Evolutionary conservation across 2,329 filamentous ascomycete genomes (phyloP), one percentile per base, ranked within the genome.

Genomic region (Pseudopyricularia cyperi): DNA sequence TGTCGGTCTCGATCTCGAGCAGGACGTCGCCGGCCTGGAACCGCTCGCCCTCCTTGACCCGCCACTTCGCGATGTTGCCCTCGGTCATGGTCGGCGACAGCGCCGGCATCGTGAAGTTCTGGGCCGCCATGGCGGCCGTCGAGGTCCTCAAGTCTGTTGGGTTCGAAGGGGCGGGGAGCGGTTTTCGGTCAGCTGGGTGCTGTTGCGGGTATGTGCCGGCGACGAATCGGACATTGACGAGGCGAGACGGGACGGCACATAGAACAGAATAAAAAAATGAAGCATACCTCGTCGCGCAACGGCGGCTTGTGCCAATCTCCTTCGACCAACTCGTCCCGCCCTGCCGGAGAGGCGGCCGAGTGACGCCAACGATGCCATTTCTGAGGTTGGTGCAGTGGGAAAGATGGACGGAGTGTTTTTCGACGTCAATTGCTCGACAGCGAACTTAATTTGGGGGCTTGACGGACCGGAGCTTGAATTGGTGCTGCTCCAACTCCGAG

Each of bases 81-180:
- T 95, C 89, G 56, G 88, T 95, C 89, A 95, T 95, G 53, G 89
- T 95, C 52, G 89, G 89, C 56, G 88, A 94, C 57, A 95, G 77
- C 39, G 89, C 89, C 26, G 89, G 89, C 89, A 95, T 95, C 52
- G 82, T 86, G 70, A 94, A 89, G 69, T 90, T 93, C 57, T 89
- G 84, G 24, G 88, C 89, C 49, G 85, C 88, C 60, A 83, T 75
- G 60, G 72, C 74, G 59, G 75, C 70, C 53, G 80, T 69, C 52
- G 79, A 80, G 42, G 82, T 79, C 58, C 77, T 74, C 66, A 87
- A 81, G 60, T 77, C 85, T 89, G 61, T 46, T 48, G n/a, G 54
- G 48, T 22, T 52, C 32, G 52, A 11, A 51, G 22, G 24, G 58
- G 35, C 54, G 44, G 30, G 44, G n/a, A 34, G 28, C 9, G 48